Conservation (phyloP, 257 asterid genomes). For the Solanum peruvianum region DNA sequence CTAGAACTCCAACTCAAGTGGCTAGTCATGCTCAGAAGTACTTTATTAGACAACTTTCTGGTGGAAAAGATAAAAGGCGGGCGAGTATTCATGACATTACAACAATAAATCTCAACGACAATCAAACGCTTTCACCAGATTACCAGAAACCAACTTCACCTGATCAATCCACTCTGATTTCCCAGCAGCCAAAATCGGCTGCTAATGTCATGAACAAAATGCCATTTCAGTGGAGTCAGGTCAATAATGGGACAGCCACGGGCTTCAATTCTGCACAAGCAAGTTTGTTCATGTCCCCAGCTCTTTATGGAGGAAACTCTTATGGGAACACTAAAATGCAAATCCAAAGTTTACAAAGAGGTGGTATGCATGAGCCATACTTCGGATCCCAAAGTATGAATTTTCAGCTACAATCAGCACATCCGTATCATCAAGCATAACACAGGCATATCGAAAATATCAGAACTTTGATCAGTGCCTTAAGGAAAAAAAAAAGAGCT, state of each 20-base stretch:
- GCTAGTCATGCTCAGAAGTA: constrained; percentile 99
- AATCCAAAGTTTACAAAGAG: constrained; percentile 40
- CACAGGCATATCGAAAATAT: neutral
- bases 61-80: constrained; percentile 84
- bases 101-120: constrained; percentile 51
- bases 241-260: constrained; percentile 25
- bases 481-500: neutral
- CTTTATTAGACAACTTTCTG: constrained; percentile 79
- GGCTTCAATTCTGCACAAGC: constrained; percentile 35
- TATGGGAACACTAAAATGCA: constrained; percentile 30
- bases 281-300: constrained; percentile 19
- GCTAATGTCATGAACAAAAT: constrained; percentile 19
- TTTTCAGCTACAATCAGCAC: constrained; percentile 61
- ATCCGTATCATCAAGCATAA: constrained; percentile 55
- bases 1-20: constrained; percentile 93
- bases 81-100: constrained; percentile 97
- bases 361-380: constrained; percentile 26
- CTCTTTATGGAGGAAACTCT: constrained; percentile 20
- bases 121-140: constrained; percentile 43
- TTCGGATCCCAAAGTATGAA: constrained; percentile 47
- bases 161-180: constrained; percentile 18
- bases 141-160: constrained; percentile 28
- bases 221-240: constrained; percentile 49
- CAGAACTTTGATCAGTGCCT: neutral
- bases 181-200: constrained; percentile 15